Evolutionary conservation across 495 filamentous ascomycete genomes (phyloP), one percentile per base, ranked within the genome.

Genomic region (Xylaria castorea): DNA sequence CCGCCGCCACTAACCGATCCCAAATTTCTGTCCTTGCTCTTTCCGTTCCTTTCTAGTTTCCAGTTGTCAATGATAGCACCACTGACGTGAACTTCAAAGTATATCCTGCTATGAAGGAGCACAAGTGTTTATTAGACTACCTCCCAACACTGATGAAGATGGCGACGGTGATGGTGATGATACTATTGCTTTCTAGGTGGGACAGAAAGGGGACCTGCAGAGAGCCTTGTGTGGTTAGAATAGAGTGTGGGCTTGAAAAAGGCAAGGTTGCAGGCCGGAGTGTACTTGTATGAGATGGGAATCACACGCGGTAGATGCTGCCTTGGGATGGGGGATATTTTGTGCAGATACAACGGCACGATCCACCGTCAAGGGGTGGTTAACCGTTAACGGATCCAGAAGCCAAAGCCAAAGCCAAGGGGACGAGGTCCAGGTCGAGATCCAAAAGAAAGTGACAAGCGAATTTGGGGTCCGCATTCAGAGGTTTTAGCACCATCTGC

Each of bases 271-370:
- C 80, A 81, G 82, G 82, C 80, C 76, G 75, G 79, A 82, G 80
- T 81, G 80, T 84, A 83, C 81, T 84, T 85, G 83, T 85, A 84
- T 84, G 79, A 77, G 77, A 82, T 83, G 55, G 78, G 78, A 74
- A 76, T 73, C 74, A 70, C 76, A 81, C 81, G 82, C 79, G 78
- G 77, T 78, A 79, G 77, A 80, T 80, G 79, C 76, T 83, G 78
- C 78, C 78, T 78, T 75, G 81, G 81, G 82, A 73, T 69, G 79
- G 81, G 82, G 78, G 78, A 77, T 80, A 80, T 84, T 84, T 84
- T 85, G 82, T 85, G 82, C 83, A 83, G 82, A 76, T 77, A 67
- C 70, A 80, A 84, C 82, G 83, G 84, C 80, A 85, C 78, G 83
- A 81, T 82, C 75, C 80, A 80, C 73, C 73, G 72, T 74, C 77